Percentiles rank a stretch among this genome's conserved stretches.
phyloP scores from a whole-genome alignment of 1,284 basidiomycete genomes.

The Wolfiporia cocos region DNA sequence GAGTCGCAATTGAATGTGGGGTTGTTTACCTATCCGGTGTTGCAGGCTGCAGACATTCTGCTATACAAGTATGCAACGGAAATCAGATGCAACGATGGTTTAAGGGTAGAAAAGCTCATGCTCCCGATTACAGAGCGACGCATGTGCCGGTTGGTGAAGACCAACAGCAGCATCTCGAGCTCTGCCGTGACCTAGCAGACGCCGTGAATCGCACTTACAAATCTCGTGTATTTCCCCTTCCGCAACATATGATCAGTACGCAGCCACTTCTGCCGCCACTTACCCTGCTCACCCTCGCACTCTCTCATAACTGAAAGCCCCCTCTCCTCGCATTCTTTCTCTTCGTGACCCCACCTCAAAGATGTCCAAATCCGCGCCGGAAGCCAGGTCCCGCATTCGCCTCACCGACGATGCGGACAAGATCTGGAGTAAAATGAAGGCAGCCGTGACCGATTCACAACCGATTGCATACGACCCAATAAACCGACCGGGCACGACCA shows the following conservation, averaged over 20 bases:
- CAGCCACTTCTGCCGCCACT: conserved; percentile 7
- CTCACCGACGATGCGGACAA: conserved; percentile 69
- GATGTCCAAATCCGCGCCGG: conserved; percentile 93
- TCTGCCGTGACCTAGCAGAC: conserved; percentile 80
- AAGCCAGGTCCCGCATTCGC: conserved; percentile 78
- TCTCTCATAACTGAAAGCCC: conserved; percentile 40
- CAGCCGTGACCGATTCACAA: conserved; percentile 78
- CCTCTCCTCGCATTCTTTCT: conserved; percentile 74
- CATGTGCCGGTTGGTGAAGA: conserved; percentile 96
- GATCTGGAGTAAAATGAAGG: conserved; percentile 70
- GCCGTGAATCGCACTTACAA: conserved; percentile 73
- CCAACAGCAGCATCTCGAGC: conserved; percentile 90
- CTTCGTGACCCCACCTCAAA: conserved; percentile 83
- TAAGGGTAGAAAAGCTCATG: background rate
- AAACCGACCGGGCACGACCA: conserved; percentile 76
- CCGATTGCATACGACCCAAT: conserved; percentile 77
- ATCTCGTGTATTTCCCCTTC: conserved; percentile 61
- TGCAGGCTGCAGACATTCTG: conserved; percentile 93
- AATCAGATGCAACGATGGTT: no score
- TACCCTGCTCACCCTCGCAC: background rate
- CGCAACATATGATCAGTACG: conserved; percentile 73
- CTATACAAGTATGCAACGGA: conserved; percentile 73
- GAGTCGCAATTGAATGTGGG: conserved; percentile 82
- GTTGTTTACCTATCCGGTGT: conserved; percentile 87
- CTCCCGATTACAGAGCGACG: conserved; percentile 53